Base-by-base conservation (phyloP, 371 early-diverging fungal species). In the Mortierella sp. region DNA sequence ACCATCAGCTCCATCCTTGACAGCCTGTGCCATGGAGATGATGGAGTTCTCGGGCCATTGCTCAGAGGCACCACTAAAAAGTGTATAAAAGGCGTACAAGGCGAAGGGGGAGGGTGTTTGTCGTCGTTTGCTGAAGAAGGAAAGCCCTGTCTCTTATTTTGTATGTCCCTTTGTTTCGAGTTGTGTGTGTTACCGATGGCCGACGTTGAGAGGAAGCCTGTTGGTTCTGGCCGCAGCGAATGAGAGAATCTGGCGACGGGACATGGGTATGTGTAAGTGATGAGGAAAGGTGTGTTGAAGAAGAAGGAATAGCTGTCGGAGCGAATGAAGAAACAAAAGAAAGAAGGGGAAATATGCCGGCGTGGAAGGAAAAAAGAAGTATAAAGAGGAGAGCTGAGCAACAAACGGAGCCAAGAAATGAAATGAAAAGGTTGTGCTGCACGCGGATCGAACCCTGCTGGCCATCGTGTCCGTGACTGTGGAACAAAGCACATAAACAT, bases 1-100 rank as follows among this genome's bases (percentile, higher is more conserved):
- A 21, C 92, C 94, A 74, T 89, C 89, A 0, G 93, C 90, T 21
- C 92, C 91, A 9, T 91, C 90, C 70, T 91, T 88, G 24, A 94
- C 71, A 9, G 93, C 94, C 76, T 90, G 89, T 70, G 88, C 84
- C 85, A 91, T 91, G 16, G 94, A 91, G 13, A 90, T 70, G 71
- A 94, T 72, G 3, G 94, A 93, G 75, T 94, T 94, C 83, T 94
- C 94, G 0, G 94, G 92, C 83, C 91, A 90, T 76, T 90, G 88
- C n/a, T 90, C 89, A 13, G 93, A 91, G 70, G 87, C 91, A 10
- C 94, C 94, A 57, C 94, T 85, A 73, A 45, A 26, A 57, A 38
- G 42, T 38, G 42, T 38, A 38, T 38, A n/a, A 42, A 72, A 75
- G 72, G 58, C 45, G 31, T 42, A 70, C 57, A 73, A 55, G n/a